phyloP scores from a whole-genome alignment of 1,284 basidiomycete species.

The Cutaneotrichosporon daszewskae region DNA sequence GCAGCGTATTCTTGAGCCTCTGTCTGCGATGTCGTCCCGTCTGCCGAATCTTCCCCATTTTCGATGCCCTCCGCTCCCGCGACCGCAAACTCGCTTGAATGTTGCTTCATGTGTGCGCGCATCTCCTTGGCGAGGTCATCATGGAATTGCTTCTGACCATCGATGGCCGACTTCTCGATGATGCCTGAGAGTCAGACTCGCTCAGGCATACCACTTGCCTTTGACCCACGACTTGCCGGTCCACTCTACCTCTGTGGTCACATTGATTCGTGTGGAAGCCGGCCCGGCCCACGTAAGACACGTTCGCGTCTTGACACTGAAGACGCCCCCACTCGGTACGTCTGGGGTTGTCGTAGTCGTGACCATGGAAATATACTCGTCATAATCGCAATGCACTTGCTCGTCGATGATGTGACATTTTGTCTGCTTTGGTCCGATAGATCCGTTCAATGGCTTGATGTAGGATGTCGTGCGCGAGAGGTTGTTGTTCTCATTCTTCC shows the following conservation, averaged over 20 bases:
- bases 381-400: conserved; percentile 71
- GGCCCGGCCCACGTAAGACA: conserved; percentile 90
- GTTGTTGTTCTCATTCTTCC: conserved; percentile 62
- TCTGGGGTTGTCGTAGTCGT: conserved; percentile 92
- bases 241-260: conserved; percentile 94
- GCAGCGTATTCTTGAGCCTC: conserved; percentile 42
- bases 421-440: conserved; percentile 88
- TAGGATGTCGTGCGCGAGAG: conserved; percentile 85
- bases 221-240: conserved; percentile 93
- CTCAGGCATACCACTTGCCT: conserved; percentile 55
- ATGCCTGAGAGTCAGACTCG: conserved; percentile 58
- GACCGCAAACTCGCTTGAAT: conserved; percentile 81
- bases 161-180: conserved; percentile 84
- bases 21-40: conserved; percentile 9
- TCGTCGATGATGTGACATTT: conserved; percentile 91
- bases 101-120: conserved; percentile 78
- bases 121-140: conserved; percentile 76
- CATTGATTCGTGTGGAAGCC: conserved; percentile 68
- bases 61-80: conserved; percentile 56
- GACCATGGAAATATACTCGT: conserved; percentile 73
- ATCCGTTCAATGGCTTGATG: conserved; percentile 84
- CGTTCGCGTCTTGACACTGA: conserved; percentile 86
- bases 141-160: conserved; percentile 92
- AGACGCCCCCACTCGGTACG: conserved; percentile 86
- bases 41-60: conserved; percentile 11